A percentile compares a stretch with the other conserved stretches of the same genome.
Evolutionary conservation across 768 basidiomycete genomes (phyloP).

Genomic region (Lactifluus pinguis): DNA sequence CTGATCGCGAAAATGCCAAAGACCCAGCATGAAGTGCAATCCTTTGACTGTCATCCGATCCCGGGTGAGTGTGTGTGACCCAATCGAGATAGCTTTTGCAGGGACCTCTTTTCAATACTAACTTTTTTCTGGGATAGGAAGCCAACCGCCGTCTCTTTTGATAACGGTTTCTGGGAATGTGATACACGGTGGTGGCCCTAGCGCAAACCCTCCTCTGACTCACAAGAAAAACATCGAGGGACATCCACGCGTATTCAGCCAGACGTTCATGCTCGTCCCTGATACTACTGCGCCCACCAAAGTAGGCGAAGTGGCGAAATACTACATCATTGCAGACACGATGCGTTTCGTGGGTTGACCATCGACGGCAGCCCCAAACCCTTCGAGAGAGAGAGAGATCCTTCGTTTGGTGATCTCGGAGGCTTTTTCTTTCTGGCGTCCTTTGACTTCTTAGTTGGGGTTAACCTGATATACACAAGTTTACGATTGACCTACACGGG

Average conservation of each 20-base stretch:
- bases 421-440: background rate
- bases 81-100: background rate
- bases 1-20: slow-evolving; percentile 65
- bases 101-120: too few relatives aligned
- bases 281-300: slow-evolving; percentile 59
- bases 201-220: slow-evolving; percentile 47
- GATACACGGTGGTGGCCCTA: slow-evolving; percentile 52
- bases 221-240: slow-evolving; percentile 46
- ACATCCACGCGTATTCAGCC: slow-evolving; percentile 78
- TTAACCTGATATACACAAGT: background rate
- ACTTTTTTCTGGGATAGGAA: slow-evolving; percentile 40
- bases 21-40: slow-evolving; percentile 79
- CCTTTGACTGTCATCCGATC: slow-evolving; percentile 85
- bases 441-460: background rate
- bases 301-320: slow-evolving; percentile 69
- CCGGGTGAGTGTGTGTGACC: slow-evolving; percentile 42
- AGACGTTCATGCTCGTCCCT: slow-evolving; percentile 79
- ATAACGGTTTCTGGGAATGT: slow-evolving; percentile 78
- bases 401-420: background rate
- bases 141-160: slow-evolving; percentile 68
- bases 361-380: background rate
- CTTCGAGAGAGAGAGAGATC: background rate
- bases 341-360: slow-evolving; percentile 70
- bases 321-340: slow-evolving; percentile 72
- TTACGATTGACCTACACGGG: background rate